phyloP scores from a whole-genome alignment of 2,329 filamentous ascomycete species.

The Colletotrichum spinosum region DNA sequence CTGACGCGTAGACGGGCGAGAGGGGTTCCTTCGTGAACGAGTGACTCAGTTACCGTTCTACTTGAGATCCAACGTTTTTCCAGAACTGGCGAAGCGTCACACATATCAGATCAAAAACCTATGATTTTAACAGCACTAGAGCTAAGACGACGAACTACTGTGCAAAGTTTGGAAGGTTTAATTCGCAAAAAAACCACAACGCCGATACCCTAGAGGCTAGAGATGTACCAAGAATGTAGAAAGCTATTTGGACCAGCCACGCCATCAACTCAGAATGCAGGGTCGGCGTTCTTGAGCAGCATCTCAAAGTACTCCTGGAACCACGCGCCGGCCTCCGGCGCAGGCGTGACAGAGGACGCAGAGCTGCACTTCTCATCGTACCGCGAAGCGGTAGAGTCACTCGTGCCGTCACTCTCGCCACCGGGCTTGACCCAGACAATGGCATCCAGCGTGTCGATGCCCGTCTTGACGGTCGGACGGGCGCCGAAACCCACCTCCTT shows the following conservation, averaged over 20 bases:
- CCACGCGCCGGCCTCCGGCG: constrained; percentile 78
- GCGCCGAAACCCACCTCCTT: constrained; percentile 66
- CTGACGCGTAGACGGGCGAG: too few relatives aligned
- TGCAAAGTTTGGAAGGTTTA: too few relatives aligned
- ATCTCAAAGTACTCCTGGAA: constrained; percentile 72
- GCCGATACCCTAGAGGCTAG: too few relatives aligned
- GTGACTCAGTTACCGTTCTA: too few relatives aligned
- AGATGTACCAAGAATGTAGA: constrained; percentile 10
- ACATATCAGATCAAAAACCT: too few relatives aligned
- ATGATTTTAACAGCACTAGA: too few relatives aligned
- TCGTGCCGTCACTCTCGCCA: constrained; percentile 49
- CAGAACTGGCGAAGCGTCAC: too few relatives aligned
- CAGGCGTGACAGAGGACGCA: constrained; percentile 67
- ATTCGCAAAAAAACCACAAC: too few relatives aligned
- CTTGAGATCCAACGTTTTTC: too few relatives aligned
- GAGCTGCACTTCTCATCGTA: constrained; percentile 63
- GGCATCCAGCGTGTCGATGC: constrained; percentile 62
- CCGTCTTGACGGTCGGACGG: constrained; percentile 63
- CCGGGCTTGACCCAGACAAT: constrained; percentile 72
- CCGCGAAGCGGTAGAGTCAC: constrained; percentile 50
- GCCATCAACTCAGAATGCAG: constrained; percentile 53
- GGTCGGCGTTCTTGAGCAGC: constrained; percentile 66
- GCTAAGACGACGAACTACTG: too few relatives aligned
- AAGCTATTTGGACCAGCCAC: neutral
- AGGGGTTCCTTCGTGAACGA: too few relatives aligned